Percentiles rank a stretch among this genome's conserved stretches.
phyloP scores from a whole-genome alignment of 345 rosid genomes.

The Hypericum perforatum region DNA sequence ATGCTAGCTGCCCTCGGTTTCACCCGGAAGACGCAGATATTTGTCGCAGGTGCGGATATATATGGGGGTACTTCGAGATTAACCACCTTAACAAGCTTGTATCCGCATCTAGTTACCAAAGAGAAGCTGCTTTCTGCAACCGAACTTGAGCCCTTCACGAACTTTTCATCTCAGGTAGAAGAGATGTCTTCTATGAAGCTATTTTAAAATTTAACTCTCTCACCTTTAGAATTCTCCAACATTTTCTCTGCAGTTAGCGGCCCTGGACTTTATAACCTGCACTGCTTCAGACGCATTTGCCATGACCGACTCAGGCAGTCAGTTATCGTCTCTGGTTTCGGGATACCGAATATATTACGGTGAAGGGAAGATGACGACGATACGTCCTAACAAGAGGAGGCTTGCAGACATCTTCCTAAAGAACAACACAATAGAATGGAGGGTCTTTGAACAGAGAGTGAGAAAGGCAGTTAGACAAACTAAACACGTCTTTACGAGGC shows the following conservation, averaged over 20 bases:
- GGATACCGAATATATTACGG: conserved; percentile 80
- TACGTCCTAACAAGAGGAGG: conserved; percentile 75
- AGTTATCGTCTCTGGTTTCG: conserved; percentile 74
- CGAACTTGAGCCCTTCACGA: conserved; percentile 74
- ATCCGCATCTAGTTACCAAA: conserved; percentile 83
- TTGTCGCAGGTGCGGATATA: conserved; percentile 80
- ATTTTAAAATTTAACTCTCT: background rate
- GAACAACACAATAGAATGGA: conserved; percentile 79
- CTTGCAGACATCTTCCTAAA: conserved; percentile 57
- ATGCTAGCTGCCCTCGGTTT: conserved; percentile 96
- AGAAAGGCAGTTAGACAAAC: conserved; percentile 91
- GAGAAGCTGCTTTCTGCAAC: conserved; percentile 68
- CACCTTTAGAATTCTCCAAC: no score
- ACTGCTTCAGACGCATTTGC: conserved; percentile 81
- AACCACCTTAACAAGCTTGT: conserved; percentile 62
- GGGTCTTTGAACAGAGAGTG: conserved; percentile 77
- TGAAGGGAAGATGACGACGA: conserved; percentile 88
- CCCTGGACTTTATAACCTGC: conserved; percentile 87
- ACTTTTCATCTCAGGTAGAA: conserved; percentile 87
- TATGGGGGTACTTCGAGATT: conserved; percentile 66
- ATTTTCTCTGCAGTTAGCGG: conserved; percentile 54
- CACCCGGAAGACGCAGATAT: conserved; percentile 61
- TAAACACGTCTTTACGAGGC: conserved; percentile 67
- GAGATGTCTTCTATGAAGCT: background rate
- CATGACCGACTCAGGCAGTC: conserved; percentile 98